These are phyloP conservation scores for Stylosanthes scabra DNA, from an alignment of 331 rosid genomes.

Conservation along the genomic window DNA sequence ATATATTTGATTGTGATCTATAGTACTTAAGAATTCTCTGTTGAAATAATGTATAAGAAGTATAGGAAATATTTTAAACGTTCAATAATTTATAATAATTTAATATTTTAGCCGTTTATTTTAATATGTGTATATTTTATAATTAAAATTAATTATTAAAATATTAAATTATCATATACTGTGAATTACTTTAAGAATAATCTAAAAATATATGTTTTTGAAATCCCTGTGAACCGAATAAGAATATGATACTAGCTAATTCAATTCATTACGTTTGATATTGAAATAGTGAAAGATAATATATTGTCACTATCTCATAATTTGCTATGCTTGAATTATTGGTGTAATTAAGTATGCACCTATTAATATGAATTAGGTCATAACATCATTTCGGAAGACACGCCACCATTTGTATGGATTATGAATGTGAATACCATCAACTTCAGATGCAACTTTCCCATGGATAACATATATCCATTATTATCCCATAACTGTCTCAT, in stretches of 20 bases:
- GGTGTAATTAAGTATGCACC: conserved; percentile 19
- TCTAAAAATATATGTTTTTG: too few species aligned
- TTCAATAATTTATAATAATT: too few species aligned
- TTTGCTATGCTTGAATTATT: conserved; percentile 38
- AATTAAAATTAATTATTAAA: too few species aligned
- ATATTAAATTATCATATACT: too few species aligned
- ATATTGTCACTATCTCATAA: conserved; percentile 26
- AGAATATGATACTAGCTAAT: not conserved
- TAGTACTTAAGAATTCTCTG: too few species aligned
- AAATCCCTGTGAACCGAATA: not conserved
- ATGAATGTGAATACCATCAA: not conserved
- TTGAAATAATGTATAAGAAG: too few species aligned
- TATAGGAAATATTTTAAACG: too few species aligned
- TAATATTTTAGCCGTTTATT: too few species aligned
- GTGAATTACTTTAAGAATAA: too few species aligned
- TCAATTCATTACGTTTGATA: not conserved
- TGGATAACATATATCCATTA: conserved; percentile 17
- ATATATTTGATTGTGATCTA: too few species aligned
- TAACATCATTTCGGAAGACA: not conserved
- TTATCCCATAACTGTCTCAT: conserved; percentile 28
- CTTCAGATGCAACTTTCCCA: conserved; percentile 5
- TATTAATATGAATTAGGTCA: not conserved
- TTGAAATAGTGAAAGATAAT: conserved; percentile 6
- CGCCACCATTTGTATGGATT: conserved; percentile 10
- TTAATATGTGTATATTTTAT: too few species aligned